Conservation (phyloP, 1,139 yeast species). For the Kazachstania sp. region DNA sequence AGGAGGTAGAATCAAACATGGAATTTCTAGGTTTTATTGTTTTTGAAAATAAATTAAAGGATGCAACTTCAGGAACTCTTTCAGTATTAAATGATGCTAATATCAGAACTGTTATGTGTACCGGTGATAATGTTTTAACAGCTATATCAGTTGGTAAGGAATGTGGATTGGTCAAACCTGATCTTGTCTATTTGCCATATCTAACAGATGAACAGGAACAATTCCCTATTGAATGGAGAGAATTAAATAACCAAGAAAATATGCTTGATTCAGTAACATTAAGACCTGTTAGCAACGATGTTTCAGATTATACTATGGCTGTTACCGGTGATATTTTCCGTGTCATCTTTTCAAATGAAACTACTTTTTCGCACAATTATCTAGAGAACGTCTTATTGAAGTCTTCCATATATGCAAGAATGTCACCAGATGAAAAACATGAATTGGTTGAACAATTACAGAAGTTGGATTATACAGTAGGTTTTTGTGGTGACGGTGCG, state of each 20-base stretch:
- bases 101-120: slow-evolving; percentile 87
- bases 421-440: slow-evolving; percentile 98
- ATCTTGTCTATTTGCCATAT: slow-evolving; percentile 60
- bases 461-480: slow-evolving; percentile 79
- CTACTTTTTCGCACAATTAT: slow-evolving; percentile 31
- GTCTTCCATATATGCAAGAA: slow-evolving; percentile 80
- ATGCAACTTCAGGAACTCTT: slow-evolving; percentile 56
- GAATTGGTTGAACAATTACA: slow-evolving; percentile 87
- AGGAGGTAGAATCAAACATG: slow-evolving; percentile 57
- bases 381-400: slow-evolving; percentile 58
- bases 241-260: slow-evolving; percentile 46
- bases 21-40: slow-evolving; percentile 80
- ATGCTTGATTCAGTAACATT: slow-evolving; percentile 57
- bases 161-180: slow-evolving; percentile 51
- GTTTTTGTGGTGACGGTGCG: slow-evolving; percentile 97
- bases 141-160: slow-evolving; percentile 91
- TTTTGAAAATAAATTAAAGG: slow-evolving; percentile 83
- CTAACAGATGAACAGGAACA: slow-evolving; percentile 35
- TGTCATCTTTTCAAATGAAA: slow-evolving; percentile 50
- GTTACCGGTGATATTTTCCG: slow-evolving; percentile 90
- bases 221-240: slow-evolving; percentile 48
- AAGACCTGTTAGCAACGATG: slow-evolving; percentile 37
- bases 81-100: slow-evolving; percentile 51
- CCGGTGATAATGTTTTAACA: slow-evolving; percentile 92
- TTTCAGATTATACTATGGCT: slow-evolving; percentile 55